These are phyloP conservation scores for Mucor indicus DNA, from an alignment of 371 early-diverging fungal species.

Conservation along the genomic window DNA sequence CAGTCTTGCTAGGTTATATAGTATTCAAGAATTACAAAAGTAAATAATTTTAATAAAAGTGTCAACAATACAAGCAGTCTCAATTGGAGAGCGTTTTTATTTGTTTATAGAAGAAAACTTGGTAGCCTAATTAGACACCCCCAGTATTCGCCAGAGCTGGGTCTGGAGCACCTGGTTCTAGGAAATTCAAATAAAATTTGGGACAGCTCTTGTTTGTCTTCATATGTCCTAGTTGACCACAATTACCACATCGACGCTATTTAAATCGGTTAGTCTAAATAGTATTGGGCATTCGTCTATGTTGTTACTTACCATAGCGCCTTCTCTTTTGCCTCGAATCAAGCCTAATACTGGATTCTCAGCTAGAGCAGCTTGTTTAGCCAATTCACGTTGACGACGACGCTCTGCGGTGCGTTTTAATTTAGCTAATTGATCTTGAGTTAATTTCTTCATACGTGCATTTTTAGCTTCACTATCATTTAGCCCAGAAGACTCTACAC, in stretches of 20 bases:
- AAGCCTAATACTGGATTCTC: conserved; percentile 55
- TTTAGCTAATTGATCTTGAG: conserved; percentile 61
- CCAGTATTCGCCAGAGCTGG: background rate
- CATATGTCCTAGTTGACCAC: conserved; percentile 85
- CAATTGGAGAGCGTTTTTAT: too few species aligned
- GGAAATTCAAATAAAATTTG: conserved; percentile 50
- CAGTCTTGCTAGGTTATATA: conserved; percentile 79
- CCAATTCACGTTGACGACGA: conserved; percentile 47
- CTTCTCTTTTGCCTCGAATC: conserved; percentile 55
- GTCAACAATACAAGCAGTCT: too few species aligned
- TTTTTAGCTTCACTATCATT: conserved; percentile 64
- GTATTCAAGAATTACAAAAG: conserved; percentile 74
- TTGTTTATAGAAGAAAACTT: too few species aligned
- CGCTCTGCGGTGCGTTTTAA: conserved; percentile 64
- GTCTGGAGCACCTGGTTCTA: background rate
- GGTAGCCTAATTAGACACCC: background rate
- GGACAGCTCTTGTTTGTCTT: conserved; percentile 87
- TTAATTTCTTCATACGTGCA: conserved; percentile 59
- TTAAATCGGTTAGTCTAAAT: too few species aligned
- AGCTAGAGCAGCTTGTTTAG: conserved; percentile 48
- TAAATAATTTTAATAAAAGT: too few species aligned
- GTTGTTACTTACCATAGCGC: conserved; percentile 47
- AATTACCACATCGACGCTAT: conserved; percentile 80
- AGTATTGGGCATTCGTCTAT: too few species aligned
- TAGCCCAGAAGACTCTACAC: conserved; percentile 55